Percentiles rank a stretch among this genome's conserved stretches.
phyloP scores from a whole-genome alignment of 2,329 filamentous ascomycete genomes.

The Stemphylium beticola region DNA sequence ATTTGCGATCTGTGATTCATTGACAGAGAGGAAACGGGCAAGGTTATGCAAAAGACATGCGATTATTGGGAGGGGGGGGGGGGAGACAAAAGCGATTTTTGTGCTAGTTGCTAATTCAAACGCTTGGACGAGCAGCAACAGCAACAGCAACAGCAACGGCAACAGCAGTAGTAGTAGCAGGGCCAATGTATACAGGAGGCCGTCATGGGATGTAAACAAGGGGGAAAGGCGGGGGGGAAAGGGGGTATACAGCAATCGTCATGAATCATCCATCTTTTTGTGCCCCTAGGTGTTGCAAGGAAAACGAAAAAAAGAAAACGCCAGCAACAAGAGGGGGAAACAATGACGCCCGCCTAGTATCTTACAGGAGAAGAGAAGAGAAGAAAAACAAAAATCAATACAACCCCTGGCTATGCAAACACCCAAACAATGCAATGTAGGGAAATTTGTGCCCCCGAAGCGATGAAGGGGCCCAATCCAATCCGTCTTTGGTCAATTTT shows the following conservation, averaged over 20 bases:
- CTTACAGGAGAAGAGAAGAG: not conserved
- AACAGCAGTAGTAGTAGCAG: not conserved
- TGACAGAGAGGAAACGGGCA: too few relatives aligned
- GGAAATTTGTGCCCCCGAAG: not conserved
- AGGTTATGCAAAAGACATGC: too few relatives aligned
- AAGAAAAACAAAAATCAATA: not conserved
- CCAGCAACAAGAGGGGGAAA: not conserved
- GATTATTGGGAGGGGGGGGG: too few relatives aligned
- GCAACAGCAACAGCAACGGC: not conserved
- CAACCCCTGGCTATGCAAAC: conserved; percentile 1
- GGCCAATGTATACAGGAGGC: not conserved
- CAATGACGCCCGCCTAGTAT: not conserved
- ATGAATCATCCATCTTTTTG: conserved; percentile 7
- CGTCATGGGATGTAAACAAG: not conserved
- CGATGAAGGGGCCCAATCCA: not conserved
- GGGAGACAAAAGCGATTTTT: too few relatives aligned
- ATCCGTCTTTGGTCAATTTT: not conserved
- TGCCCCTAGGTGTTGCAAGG: not conserved
- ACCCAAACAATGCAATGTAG: not conserved
- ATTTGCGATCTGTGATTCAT: too few relatives aligned
- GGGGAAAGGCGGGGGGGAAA: not conserved
- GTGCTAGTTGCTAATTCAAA: too few relatives aligned
- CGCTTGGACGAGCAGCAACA: not conserved
- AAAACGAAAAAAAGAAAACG: not conserved
- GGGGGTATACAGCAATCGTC: conserved; percentile 5